Percentiles rank a stretch among this genome's conserved stretches.
Evolutionary conservation across 73 alveolate species (phyloP).

Genomic region (Tetrahymena elliotti): DNA sequence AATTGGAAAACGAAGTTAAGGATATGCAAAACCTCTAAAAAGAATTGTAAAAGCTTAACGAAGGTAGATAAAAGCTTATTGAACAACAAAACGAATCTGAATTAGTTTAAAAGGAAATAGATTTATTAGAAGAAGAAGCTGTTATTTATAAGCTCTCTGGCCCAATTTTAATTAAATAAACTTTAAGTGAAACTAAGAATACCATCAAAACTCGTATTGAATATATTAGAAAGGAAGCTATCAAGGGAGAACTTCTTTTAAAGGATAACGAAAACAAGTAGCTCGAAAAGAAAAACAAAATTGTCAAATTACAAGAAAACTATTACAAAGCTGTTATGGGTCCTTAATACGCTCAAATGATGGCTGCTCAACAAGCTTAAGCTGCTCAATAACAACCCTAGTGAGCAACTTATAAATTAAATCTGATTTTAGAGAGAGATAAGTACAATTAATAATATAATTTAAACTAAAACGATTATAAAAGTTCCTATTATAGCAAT

Average conservation of each 20-base stretch:
- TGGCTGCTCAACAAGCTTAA: neutral
- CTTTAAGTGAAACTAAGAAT: conserved; percentile 25
- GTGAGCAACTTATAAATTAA: neutral
- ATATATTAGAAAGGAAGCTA: conserved; percentile 31
- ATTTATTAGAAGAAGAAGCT: conserved; percentile 33
- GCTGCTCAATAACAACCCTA: neutral
- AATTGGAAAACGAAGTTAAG: conserved; percentile 19
- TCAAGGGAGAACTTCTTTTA: conserved; percentile 20
- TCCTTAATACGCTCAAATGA: neutral
- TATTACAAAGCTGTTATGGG: conserved; percentile 14
- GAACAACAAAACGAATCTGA: conserved; percentile 39
- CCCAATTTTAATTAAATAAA: conserved; percentile 19
- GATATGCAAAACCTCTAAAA: conserved; percentile 5
- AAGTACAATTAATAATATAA: neutral
- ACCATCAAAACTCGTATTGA: conserved; percentile 24
- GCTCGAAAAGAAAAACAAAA: conserved; percentile 3
- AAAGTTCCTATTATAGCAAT: neutral
- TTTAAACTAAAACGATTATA: neutral
- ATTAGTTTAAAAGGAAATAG: conserved; percentile 37
- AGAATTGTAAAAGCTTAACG: neutral
- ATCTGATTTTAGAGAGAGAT: neutral
- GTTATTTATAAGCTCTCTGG: conserved; percentile 33
- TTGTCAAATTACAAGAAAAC: conserved; percentile 31
- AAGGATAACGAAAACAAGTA: conserved; percentile 29
- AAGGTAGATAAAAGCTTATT: conserved; percentile 33